Base-by-base conservation (phyloP, 345 rosid genomes). In the Anastatica hierochuntica region DNA sequence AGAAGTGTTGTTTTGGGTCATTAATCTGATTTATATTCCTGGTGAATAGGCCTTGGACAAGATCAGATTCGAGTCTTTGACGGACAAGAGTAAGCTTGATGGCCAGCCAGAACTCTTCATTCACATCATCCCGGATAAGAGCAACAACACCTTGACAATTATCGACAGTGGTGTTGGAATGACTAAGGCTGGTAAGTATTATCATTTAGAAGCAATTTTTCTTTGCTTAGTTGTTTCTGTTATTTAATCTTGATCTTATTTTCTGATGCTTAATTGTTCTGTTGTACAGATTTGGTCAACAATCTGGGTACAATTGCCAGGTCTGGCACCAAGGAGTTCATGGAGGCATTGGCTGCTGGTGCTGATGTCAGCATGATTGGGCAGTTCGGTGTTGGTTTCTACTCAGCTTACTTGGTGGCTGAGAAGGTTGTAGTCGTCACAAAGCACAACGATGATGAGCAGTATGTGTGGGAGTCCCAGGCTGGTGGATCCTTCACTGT, bases 361-460 rank as follows among this genome's bases (percentile, higher is more conserved):
- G 95, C 90, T 46, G 95, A 86, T 76, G 90, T 86, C 7, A 76
- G 82, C 68, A 86, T 86, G 95, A 86, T 86, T 63, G 95, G 95
- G 4, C 95, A 86, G 61, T 86, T 86, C 30, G 90, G 90, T 70
- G 95, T 82, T 38, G 95, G 95, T 52, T 85, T 85, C 67, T 85
- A 85, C 69, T 85, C 95, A 0, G 84, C 95, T 16, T 85, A 86
- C 58, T 71, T 86, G 74, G 90, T 86, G 56, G 78, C 95, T 7
- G 95, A 86, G 35, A 86, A 76, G 79, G 95, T 86, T 2, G 62
- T 86, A 38, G 95, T 86, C 21, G 80, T 84, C n/a, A 38, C 86
- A 4, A 86, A 83, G 79, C 92, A 83, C 76, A 83, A 86, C 8
- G 95, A 86, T 41, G 92, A 86, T 35, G 95, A 86, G 66, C 94